A percentile compares a stretch with the other conserved stretches of the same genome.
phyloP scores from a whole-genome alignment of 495 filamentous ascomycete species.

The Trichoderma gamsii region DNA sequence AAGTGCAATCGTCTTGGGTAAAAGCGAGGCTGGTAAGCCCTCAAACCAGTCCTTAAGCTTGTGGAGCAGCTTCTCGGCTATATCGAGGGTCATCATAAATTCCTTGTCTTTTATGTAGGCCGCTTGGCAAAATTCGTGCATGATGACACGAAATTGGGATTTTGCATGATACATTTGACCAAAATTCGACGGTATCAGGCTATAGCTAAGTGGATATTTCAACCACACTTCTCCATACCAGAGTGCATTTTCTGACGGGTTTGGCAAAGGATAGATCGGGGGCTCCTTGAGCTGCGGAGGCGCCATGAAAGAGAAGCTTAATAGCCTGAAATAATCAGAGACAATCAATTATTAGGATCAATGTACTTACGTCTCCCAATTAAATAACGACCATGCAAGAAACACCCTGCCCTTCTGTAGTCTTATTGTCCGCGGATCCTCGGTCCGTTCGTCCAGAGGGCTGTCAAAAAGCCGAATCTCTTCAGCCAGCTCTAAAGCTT shows the following conservation, averaged over 20 bases:
- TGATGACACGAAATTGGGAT: not conserved
- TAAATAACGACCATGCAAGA: conserved; percentile 25
- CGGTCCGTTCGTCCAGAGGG: not conserved
- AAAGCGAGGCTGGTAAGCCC: not conserved
- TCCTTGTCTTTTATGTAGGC: not conserved
- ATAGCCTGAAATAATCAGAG: not conserved
- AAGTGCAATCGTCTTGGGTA: not conserved
- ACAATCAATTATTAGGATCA: not conserved
- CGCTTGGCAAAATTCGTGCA: not conserved
- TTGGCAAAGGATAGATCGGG: not conserved
- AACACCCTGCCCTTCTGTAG: conserved; percentile 20
- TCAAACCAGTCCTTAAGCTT: not conserved
- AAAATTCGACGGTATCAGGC: not conserved
- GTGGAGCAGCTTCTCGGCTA: not conserved
- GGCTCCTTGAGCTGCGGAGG: not conserved
- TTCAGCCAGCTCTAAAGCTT: not conserved
- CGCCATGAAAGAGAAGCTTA: not conserved
- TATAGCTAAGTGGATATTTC: not conserved
- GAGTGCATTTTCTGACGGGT: not conserved
- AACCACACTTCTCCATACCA: not conserved
- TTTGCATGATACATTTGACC: not conserved
- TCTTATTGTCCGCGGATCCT: conserved; percentile 5
- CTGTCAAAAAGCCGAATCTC: not conserved
- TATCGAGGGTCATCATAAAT: not conserved
- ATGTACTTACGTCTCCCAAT: conserved; percentile 26